phyloP scores from a whole-genome alignment of 2,329 filamentous ascomycete species.

The Fusarium tjaetaba region DNA sequence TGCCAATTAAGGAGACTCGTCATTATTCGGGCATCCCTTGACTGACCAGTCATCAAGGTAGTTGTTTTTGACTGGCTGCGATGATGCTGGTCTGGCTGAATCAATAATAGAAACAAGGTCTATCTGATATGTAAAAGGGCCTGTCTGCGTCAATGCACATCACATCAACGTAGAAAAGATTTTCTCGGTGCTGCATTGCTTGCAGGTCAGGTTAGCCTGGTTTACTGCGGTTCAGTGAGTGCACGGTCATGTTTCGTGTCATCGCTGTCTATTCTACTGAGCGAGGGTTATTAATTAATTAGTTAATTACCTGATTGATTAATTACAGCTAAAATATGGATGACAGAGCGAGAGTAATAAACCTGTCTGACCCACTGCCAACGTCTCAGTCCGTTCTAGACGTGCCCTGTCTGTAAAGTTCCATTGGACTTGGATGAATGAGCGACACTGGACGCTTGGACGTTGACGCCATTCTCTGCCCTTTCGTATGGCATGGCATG shows the following conservation, averaged over 20 bases:
- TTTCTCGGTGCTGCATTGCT: slow-evolving; percentile 8
- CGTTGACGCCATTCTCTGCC: slow-evolving; percentile 38
- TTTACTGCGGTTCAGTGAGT: neutral
- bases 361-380: slow-evolving; percentile 38
- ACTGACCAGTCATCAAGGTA: neutral
- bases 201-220: slow-evolving; percentile 24
- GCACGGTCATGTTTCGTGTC: slow-evolving; percentile 17
- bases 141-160: slow-evolving; percentile 15
- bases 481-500: slow-evolving; percentile 32
- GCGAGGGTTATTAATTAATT: neutral
- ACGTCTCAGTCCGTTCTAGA: slow-evolving; percentile 33
- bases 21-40: neutral
- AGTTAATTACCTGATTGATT: neutral
- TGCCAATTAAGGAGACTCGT: slow-evolving; percentile 3
- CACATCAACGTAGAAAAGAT: slow-evolving; percentile 5
- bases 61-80: neutral
- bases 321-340: neutral
- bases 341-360: neutral
- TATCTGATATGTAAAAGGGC: neutral
- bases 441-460: slow-evolving; percentile 23
- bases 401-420: slow-evolving; percentile 3
- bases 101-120: slow-evolving; percentile 13
- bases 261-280: neutral
- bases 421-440: slow-evolving; percentile 22
- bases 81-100: slow-evolving; percentile 4